Percentiles rank a stretch among this genome's conserved stretches.
These are phyloP conservation scores for Rhodosporidiobolus odoratus DNA, from an alignment of 768 basidiomycete genomes.

Conservation along the genomic window DNA sequence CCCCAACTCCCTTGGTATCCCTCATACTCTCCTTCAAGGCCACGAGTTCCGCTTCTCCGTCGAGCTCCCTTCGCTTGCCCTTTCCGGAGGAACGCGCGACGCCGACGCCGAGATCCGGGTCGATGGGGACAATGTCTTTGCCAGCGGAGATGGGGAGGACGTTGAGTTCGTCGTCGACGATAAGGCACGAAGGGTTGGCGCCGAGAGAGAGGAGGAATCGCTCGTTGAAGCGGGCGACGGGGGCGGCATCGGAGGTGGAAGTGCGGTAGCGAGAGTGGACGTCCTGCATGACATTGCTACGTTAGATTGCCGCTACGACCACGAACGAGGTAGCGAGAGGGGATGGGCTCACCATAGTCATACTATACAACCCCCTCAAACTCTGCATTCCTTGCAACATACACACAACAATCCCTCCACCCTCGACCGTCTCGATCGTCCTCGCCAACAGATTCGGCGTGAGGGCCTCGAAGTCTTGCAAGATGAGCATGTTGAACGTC, in stretches of 20 bases:
- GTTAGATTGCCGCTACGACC: neutral
- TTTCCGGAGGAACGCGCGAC: constrained; percentile 39
- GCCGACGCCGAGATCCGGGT: constrained; percentile 38
- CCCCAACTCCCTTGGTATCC: constrained; percentile 79
- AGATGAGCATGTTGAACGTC: constrained; percentile 92
- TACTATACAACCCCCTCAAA: constrained; percentile 80
- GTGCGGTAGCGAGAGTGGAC: constrained; percentile 93
- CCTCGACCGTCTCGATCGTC: constrained; percentile 97
- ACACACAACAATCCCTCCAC: constrained; percentile 73
- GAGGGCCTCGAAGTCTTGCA: constrained; percentile 97
- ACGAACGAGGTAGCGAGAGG: neutral
- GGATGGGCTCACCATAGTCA: constrained; percentile 59
- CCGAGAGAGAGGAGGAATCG: constrained; percentile 96
- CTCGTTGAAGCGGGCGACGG: constrained; percentile 95
- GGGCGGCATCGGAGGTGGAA: constrained; percentile 51
- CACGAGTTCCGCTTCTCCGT: constrained; percentile 56
- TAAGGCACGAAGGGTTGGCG: constrained; percentile 82
- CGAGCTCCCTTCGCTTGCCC: constrained; percentile 52
- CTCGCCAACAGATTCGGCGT: constrained; percentile 94
- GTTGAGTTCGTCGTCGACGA: constrained; percentile 96
- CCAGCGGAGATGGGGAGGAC: constrained; percentile 91
- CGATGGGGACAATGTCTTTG: constrained; percentile 76
- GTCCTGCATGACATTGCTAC: constrained; percentile 57
- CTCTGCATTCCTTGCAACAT: constrained; percentile 93
- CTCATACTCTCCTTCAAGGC: constrained; percentile 70